Evolutionary conservation across 177 flowering plant species (phyloP).

Genomic region (Tripterygium wilfordii): DNA sequence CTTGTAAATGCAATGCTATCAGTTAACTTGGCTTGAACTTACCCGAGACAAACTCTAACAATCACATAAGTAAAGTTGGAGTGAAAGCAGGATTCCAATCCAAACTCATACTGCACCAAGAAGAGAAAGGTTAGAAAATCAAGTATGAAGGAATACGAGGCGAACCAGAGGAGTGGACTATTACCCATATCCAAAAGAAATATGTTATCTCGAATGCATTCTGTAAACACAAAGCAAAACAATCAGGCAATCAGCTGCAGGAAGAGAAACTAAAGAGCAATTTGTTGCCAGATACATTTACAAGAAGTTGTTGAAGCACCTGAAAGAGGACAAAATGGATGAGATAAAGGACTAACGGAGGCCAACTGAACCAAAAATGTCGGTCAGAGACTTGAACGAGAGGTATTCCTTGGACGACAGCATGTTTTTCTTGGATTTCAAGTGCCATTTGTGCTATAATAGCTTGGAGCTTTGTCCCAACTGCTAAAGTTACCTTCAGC

Average conservation of each 20-base stretch:
- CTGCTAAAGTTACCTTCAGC: conserved; percentile 66
- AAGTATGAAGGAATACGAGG: not conserved
- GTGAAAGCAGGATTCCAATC: conserved; percentile 78
- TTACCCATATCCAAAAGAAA: conserved; percentile 99
- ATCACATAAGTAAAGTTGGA: conserved; percentile 34
- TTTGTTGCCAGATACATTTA: too few species aligned
- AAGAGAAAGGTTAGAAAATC: not conserved
- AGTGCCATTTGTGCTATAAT: conserved; percentile 88
- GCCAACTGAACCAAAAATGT: conserved; percentile 85
- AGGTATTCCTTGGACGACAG: conserved; percentile 94
- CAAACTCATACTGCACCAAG: conserved; percentile 86
- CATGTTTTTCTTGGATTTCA: conserved; percentile 88
- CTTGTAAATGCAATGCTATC: too few species aligned
- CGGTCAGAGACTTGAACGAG: conserved; percentile 80
- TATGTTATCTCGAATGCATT: conserved; percentile 93
- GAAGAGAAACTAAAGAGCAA: too few species aligned
- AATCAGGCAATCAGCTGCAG: too few species aligned
- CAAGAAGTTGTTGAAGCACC: conserved; percentile 39
- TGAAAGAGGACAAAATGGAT: conserved; percentile 82
- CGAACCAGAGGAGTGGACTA: not conserved
- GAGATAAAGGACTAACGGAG: conserved; percentile 59
- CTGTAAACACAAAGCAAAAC: too few species aligned
- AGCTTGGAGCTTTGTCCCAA: conserved; percentile 92
- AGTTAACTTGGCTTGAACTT: too few species aligned
- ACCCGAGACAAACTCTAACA: conserved; percentile 68